Percentiles rank a stretch among this genome's conserved stretches.
phyloP scores from a whole-genome alignment of 768 basidiomycete genomes.

The Psilocybe cubensis region DNA sequence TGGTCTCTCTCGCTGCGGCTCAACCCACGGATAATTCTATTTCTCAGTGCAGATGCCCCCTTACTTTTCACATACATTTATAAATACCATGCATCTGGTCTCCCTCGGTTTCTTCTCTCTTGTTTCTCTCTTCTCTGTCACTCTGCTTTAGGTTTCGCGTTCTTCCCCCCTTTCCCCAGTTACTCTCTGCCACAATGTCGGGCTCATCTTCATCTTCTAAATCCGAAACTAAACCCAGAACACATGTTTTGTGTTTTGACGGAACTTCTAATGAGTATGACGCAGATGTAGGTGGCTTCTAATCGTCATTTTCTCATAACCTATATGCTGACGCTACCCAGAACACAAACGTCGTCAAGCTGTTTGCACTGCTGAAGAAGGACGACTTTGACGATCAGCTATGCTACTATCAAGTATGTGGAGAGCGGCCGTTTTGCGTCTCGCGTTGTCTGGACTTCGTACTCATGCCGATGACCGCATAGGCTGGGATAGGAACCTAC shows the following conservation, averaged over 20 bases:
- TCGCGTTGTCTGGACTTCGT: background rate
- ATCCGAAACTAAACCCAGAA: constrained; percentile 7
- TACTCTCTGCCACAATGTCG: background rate
- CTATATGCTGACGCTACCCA: background rate
- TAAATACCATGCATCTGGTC: constrained; percentile 6
- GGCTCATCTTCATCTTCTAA: constrained; percentile 3
- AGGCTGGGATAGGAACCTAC: constrained; percentile 55
- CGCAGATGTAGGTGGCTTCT: constrained; percentile 38
- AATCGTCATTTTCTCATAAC: background rate
- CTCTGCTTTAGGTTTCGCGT: background rate
- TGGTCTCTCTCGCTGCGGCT: background rate
- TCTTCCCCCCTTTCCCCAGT: background rate
- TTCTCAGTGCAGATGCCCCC: background rate
- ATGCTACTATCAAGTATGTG: constrained; percentile 69
- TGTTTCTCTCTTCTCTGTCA: background rate
- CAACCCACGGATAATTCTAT: background rate
- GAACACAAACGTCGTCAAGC: constrained; percentile 74
- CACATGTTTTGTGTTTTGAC: constrained; percentile 70
- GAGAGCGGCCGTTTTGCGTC: no score
- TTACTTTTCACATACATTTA: constrained; percentile 6
- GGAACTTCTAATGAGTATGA: constrained; percentile 63
- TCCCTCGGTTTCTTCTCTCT: background rate
- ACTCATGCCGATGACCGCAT: background rate
- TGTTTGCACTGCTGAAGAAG: constrained; percentile 71
- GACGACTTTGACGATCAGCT: constrained; percentile 59